These are phyloP conservation scores for Pythium scleroteichum DNA, from an alignment of 352 stramenopile species.

Conservation along the genomic window DNA sequence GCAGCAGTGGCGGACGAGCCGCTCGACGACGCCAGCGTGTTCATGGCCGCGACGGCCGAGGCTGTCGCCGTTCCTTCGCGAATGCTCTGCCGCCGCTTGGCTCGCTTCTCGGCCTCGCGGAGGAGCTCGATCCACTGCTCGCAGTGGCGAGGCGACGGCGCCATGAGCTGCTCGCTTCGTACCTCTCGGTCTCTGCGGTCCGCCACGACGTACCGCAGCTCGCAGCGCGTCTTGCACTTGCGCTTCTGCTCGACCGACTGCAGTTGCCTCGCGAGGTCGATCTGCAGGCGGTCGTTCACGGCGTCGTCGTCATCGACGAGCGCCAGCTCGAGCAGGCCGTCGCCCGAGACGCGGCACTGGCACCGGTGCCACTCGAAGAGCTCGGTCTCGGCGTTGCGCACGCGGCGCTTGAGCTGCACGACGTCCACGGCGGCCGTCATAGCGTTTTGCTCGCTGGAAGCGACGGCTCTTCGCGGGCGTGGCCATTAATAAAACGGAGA, in stretches of 20 bases:
- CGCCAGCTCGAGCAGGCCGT: constrained; percentile 38
- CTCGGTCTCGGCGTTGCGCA: constrained; percentile 55
- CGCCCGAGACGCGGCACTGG: constrained; percentile 40
- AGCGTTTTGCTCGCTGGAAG: background rate
- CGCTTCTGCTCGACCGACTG: constrained; percentile 44
- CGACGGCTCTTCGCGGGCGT: background rate
- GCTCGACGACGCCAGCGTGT: constrained; percentile 6
- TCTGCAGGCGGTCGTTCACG: constrained; percentile 28
- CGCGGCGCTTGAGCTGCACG: constrained; percentile 57
- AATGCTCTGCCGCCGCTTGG: constrained; percentile 37
- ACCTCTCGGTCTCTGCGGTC: constrained; percentile 16
- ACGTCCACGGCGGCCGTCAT: constrained; percentile 19
- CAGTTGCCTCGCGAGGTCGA: constrained; percentile 51
- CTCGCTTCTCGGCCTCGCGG: constrained; percentile 38
- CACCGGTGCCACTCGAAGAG: constrained; percentile 71
- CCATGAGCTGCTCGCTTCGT: constrained; percentile 66
- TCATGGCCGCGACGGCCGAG: constrained; percentile 6
- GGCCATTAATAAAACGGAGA: background rate
- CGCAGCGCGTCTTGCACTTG: constrained; percentile 63
- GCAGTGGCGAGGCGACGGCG: constrained; percentile 61
- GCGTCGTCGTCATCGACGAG: constrained; percentile 33
- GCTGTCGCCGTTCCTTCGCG: constrained; percentile 26
- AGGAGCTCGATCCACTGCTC: constrained; percentile 61
- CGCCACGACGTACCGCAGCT: constrained; percentile 44
- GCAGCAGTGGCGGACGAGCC: background rate